phyloP scores from a whole-genome alignment of 2,329 filamentous ascomycete species.

The Fusarium sp. region DNA sequence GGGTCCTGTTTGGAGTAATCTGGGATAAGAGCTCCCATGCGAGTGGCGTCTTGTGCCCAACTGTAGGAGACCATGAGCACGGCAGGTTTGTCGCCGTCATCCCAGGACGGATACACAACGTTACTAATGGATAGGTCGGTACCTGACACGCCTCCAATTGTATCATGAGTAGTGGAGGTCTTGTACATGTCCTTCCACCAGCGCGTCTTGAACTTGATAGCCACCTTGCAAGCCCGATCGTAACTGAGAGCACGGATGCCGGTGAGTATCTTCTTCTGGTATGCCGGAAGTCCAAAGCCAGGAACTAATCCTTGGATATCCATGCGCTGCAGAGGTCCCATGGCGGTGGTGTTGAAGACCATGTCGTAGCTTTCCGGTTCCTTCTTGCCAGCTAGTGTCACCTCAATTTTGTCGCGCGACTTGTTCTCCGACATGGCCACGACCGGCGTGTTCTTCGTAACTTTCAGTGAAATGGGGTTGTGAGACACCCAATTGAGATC shows the following conservation, averaged over 20 bases:
- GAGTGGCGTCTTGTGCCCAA: slow-evolving; percentile 37
- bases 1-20: slow-evolving; percentile 13
- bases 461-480: not conserved
- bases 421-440: slow-evolving; percentile 9
- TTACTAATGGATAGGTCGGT: slow-evolving; percentile 18
- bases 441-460: not conserved
- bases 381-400: not conserved
- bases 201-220: slow-evolving; percentile 30
- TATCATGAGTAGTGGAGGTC: not conserved
- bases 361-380: slow-evolving; percentile 10
- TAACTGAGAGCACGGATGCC: slow-evolving; percentile 28
- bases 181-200: slow-evolving; percentile 39
- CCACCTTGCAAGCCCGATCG: slow-evolving; percentile 30
- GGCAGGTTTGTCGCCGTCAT: slow-evolving; percentile 12
- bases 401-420: not conserved
- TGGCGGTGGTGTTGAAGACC: slow-evolving; percentile 37
- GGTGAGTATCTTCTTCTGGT: slow-evolving; percentile 1
- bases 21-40: slow-evolving; percentile 31
- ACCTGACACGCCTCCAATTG: slow-evolving; percentile 7
- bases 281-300: not conserved
- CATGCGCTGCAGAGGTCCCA: slow-evolving; percentile 30
- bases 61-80: slow-evolving; percentile 33
- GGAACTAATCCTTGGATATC: not conserved
- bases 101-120: slow-evolving; percentile 30
- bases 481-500: not conserved